Percentiles rank a stretch among this genome's conserved stretches.
Evolutionary conservation across 192 early-diverging fungal genomes (phyloP).

Genomic region (Linnemannia hyalina): DNA sequence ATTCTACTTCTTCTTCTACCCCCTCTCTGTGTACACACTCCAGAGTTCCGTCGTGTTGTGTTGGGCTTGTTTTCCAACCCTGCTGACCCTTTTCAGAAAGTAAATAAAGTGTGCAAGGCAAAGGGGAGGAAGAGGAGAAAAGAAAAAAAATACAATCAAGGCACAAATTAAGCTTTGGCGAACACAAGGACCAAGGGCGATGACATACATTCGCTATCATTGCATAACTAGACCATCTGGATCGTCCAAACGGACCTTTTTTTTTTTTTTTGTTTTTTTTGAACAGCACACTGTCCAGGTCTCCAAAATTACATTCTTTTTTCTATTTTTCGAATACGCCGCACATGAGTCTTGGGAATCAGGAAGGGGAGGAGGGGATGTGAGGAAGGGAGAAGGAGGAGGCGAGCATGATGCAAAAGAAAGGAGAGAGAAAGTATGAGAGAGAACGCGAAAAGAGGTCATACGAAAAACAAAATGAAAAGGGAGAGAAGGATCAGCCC

Average conservation of each 20-base stretch:
- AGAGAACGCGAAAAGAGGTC: background rate
- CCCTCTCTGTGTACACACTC: background rate
- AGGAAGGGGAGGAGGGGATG: background rate
- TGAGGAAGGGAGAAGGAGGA: background rate
- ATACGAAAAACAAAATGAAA: background rate
- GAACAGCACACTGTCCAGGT: background rate
- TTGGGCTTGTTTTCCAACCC: background rate
- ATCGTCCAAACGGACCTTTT: slow-evolving; percentile 2
- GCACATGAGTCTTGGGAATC: background rate
- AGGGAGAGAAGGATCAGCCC: background rate
- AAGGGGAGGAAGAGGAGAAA: background rate
- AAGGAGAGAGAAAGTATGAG: background rate
- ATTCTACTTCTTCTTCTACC: background rate
- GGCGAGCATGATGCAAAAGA: background rate
- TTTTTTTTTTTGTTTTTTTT: background rate
- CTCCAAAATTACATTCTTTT: background rate
- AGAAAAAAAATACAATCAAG: slow-evolving; percentile 1
- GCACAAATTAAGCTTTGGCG: slow-evolving; percentile 4
- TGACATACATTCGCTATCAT: background rate
- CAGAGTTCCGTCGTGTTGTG: background rate
- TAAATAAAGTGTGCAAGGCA: background rate
- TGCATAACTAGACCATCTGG: background rate
- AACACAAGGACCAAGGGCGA: background rate
- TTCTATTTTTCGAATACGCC: slow-evolving; percentile 3
- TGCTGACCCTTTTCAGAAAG: background rate